Evolutionary conservation across 495 filamentous ascomycete species (phyloP).

Genomic region (Neurospora pannonica): DNA sequence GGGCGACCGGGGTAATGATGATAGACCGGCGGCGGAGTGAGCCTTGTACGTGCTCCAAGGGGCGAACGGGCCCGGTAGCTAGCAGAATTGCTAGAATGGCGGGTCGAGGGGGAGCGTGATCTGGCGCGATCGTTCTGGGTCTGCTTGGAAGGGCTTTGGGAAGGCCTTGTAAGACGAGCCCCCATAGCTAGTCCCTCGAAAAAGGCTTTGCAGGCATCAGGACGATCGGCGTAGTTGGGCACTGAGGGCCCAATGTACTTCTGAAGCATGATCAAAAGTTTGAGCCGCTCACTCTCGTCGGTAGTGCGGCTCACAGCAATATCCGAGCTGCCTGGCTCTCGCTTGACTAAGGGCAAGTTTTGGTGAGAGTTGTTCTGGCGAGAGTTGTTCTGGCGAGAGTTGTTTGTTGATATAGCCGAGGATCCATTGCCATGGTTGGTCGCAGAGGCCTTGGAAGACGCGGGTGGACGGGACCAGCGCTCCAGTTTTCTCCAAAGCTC

Average conservation of each 20-base stretch:
- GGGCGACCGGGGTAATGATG: background rate
- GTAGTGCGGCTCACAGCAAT: background rate
- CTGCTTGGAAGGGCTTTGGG: background rate
- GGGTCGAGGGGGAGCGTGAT: background rate
- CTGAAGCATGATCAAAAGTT: constrained; percentile 2
- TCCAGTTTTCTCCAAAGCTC: background rate
- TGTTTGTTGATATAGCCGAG: background rate
- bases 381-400: background rate
- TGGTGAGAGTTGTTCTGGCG: background rate
- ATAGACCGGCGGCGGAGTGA: constrained; percentile 1
- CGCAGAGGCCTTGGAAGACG: too few species aligned
- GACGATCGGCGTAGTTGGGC: background rate
- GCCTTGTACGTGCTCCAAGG: background rate
- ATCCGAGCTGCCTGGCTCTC: background rate
- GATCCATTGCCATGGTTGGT: background rate
- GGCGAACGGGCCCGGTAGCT: constrained; percentile 14
- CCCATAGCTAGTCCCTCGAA: constrained; percentile 23
- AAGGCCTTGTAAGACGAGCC: constrained; percentile 2
- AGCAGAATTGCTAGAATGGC: background rate
- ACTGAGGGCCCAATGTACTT: background rate
- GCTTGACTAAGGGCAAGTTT: background rate
- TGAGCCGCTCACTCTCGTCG: background rate
- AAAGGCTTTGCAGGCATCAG: constrained; percentile 17
- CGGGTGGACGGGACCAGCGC: background rate
- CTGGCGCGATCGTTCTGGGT: background rate